Evolutionary conservation across 768 basidiomycete genomes (phyloP), one percentile per base, ranked within the genome.

Genomic region (Xerocomellus intermedius): DNA sequence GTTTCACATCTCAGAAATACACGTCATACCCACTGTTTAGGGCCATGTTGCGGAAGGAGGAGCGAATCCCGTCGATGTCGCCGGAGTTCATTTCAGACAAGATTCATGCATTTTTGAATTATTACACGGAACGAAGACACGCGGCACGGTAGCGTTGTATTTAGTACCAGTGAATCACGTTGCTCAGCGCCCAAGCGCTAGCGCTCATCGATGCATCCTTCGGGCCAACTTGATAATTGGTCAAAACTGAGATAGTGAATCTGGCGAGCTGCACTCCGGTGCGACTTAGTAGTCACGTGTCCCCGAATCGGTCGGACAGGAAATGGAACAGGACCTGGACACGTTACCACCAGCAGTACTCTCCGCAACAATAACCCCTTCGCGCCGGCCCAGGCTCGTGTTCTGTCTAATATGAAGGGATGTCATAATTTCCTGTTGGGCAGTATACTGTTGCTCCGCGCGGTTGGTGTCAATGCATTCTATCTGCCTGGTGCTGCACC

Each of bases 401-500:
- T 28, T 46, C 54, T 48, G 30, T 41, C 48, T 24, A 44, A 51
- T 38, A 72, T 70, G 71, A 67, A 48, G 61, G 44, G 46, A 42
- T 44, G 44, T n/a, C 52, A 37, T 30, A 28, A 42, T 9, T 44
- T 56, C 42, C 49, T 65, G n/a, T 36, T 66, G 9, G 59, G 62
- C 2, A 50, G 57, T 19, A 39, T 60, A 24, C 42, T 70, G 14
- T 38, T 72, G 0, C 58, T 73, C 22, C 51, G 57, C 2, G 50
- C 53, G 17, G 46, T 41, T 19, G 42, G 55, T 30, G 60, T 73
- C 41, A 61, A 75, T 49, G 90, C 89, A 5, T 98, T 98, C 77
- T 98, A 98, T 70, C 82, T 98, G 37, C 95, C 95, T 24, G 89
- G 89, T 24, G 83, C 95, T 28, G 92, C 95, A 8, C 96, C 96